A percentile compares a stretch with the other conserved stretches of the same genome.
Conservation (phyloP, 345 rosid species). For the Boechera divaricarpa region DNA sequence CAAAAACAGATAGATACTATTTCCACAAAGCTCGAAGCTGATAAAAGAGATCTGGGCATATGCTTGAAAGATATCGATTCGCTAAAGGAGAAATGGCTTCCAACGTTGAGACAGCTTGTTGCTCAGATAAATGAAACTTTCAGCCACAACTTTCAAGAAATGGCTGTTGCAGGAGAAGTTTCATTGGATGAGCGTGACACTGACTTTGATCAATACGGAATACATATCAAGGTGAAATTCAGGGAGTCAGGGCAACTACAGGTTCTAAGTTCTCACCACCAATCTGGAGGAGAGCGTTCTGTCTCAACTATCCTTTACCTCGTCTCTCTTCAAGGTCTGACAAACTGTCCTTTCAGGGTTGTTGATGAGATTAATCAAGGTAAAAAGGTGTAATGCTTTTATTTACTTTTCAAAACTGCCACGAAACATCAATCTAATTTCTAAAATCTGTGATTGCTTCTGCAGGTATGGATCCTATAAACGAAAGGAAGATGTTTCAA, state of each 20-base stretch:
- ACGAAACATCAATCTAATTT: not conserved
- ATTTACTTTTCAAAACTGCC: not conserved
- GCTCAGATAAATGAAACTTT: conserved; percentile 81
- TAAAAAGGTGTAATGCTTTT: conserved; percentile 18
- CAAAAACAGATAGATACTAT: conserved; percentile 62
- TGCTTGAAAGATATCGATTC: conserved; percentile 71
- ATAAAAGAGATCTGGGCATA: conserved; percentile 54
- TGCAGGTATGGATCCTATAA: conserved; percentile 95
- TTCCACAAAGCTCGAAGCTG: conserved; percentile 65
- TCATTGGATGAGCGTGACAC: conserved; percentile 79
- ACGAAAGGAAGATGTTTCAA: conserved; percentile 98
- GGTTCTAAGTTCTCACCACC: conserved; percentile 95
- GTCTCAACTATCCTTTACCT: conserved; percentile 96
- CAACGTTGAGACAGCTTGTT: conserved; percentile 84
- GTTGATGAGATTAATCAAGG: conserved; percentile 99
- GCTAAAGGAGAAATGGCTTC: conserved; percentile 89
- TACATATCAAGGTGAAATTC: conserved; percentile 91
- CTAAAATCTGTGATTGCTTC: conserved; percentile 16
- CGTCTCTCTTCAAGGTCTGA: conserved; percentile 96
- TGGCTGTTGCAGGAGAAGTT: conserved; percentile 99
- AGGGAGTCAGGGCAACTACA: conserved; percentile 88
- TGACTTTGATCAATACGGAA: conserved; percentile 88
- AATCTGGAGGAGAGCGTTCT: conserved; percentile 98
- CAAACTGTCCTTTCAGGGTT: conserved; percentile 94
- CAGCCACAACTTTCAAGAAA: conserved; percentile 87